Evolutionary conservation across 1,284 basidiomycete genomes (phyloP).

Genomic region (Naganishia albida): DNA sequence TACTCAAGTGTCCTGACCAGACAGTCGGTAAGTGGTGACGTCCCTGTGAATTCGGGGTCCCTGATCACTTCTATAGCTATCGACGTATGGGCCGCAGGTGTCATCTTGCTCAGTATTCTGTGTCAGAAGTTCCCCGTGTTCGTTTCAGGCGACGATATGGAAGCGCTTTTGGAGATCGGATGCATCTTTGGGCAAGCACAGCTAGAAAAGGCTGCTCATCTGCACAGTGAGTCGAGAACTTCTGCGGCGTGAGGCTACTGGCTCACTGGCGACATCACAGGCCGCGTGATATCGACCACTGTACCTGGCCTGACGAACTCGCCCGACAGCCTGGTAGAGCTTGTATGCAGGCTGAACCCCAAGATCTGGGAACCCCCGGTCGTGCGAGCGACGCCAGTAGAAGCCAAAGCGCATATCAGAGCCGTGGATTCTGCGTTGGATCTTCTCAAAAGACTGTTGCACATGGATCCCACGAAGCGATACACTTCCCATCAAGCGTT

Average conservation of each 20-base stretch:
- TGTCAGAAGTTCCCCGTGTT: conserved; percentile 92
- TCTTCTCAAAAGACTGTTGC: conserved; percentile 69
- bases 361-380: conserved; percentile 63
- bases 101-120: conserved; percentile 89
- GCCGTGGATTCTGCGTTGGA: conserved; percentile 69
- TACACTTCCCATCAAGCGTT: conserved; percentile 74
- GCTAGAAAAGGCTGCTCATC: conserved; percentile 81
- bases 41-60: background rate
- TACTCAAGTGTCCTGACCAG: conserved; percentile 93
- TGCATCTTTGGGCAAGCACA: conserved; percentile 77
- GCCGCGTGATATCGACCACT: conserved; percentile 81
- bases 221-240: conserved; percentile 72
- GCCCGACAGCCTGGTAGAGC: conserved; percentile 64
- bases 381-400: conserved; percentile 43
- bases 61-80: conserved; percentile 63
- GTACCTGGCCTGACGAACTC: conserved; percentile 73
- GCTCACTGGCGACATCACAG: conserved; percentile 54
- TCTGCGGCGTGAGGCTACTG: background rate
- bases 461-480: conserved; percentile 72
- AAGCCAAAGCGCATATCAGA: conserved; percentile 56
- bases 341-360: conserved; percentile 77
- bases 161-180: conserved; percentile 93
- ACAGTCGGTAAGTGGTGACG: conserved; percentile 68
- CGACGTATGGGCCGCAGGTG: conserved; percentile 94
- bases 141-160: conserved; percentile 90